Base-by-base conservation (phyloP, 2,329 filamentous ascomycete genomes). In the Cladosporium velox region DNA sequence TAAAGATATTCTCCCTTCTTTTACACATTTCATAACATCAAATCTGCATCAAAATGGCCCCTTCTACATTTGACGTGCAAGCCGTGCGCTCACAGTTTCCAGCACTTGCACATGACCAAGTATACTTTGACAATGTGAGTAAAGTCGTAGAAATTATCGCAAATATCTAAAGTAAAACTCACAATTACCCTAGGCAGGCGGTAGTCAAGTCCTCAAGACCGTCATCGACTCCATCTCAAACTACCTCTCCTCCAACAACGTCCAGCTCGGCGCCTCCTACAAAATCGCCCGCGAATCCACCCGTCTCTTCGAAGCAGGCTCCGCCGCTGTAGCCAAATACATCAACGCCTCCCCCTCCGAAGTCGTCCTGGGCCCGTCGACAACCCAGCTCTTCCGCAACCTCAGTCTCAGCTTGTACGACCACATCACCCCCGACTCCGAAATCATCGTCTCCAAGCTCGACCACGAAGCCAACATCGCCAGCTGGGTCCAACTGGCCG, bases 391-490 rank as follows among this genome's bases (percentile, higher is more conserved):
- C 11, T 86, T 92, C 71, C 87, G 90, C 70, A 93, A 93, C 74
- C 83, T 93, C 18, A 82, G 82, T 52, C 77, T 88, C 5, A 77
- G 81, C 1, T 81, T 86, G 1, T 88, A 82, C 32, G 85, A 85
- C 0, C 82, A 89, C 41, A 76, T 89, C 1, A 83, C 85, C 67
- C 82, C 84, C 0, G 83, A 80, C 41, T 84, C 83, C 0, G 73
- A 79, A 73, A 83, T 94, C 59, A 80, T 95, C 68, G 73, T 93
- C 12, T 92, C 90, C 0, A 85, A 84, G 65, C 80, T 92, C 64
- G 91, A 93, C 75, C 91, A 94, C 72, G 91, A 93, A 78, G 88
- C 91, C 44, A 92, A 93, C 74, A 87, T 91, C 65, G 86, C 89
- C 1, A 84, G 90, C 0, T 94, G 91, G 91, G 79, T 91, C 0